Evolutionary conservation across 2,329 filamentous ascomycete genomes (phyloP), one percentile per base, ranked within the genome.

Genomic region (Bipolaris victoriae): DNA sequence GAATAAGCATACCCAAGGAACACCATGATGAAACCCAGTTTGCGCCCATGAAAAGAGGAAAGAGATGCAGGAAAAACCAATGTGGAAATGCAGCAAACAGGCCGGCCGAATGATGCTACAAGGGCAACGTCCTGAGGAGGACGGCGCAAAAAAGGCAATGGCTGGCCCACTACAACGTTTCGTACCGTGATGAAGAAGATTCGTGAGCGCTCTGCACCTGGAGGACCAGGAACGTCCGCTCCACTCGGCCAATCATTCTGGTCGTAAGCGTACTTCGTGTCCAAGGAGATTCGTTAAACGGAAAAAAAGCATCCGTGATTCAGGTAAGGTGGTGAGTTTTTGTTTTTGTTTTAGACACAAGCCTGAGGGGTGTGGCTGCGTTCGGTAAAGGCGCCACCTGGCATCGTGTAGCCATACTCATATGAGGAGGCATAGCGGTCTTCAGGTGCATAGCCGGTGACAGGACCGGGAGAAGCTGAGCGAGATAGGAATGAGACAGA

Each of bases 351-450:
- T 65, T 67, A 76, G 16, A 76, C 73, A 53, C 74, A 76, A 45
- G 73, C 71, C 57, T 80, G 79, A n/a, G 79, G 79, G 3, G 79
- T 76, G 48, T 81, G 79, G 49, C 76, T 73, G 24, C 65, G 68
- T 57, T 82, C 80, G 46, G 74, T 72, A 50, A 83, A 77, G 53
- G 82, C 77, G 37, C 75, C 76, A 60, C 75, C 76, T 56, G 79
- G 77, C 69, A 73, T 70, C 44, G 66, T 68, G 57, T 71, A 72
- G 70, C 68, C 65, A 65, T 79, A 82, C 18, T 78, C 74, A 67
- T 79, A 81, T 50, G 75, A 72, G 55, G 79, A 79, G 15, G 72
- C 65, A 40, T 72, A 66, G 36, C 76, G 72, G 53, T 81, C 77
- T 49, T 76, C 74, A 57, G 76, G 72, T 47, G 70, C 74, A 37